Conservation (phyloP, 2,329 filamentous ascomycete species). For the Ceratocystis huliohia region DNA sequence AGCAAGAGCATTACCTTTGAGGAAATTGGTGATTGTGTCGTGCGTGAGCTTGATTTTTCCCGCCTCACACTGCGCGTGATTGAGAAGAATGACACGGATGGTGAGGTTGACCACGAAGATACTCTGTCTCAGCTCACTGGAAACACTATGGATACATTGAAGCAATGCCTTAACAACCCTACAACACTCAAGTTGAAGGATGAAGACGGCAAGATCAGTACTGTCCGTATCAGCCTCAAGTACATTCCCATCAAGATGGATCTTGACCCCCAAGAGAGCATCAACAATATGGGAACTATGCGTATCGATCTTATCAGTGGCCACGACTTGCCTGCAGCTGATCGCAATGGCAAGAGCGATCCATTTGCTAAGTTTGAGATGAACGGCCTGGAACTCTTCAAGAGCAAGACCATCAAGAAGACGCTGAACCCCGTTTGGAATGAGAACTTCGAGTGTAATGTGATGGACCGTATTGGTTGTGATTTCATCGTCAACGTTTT, state of each 20-base stretch:
- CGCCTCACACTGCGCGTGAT: conserved; percentile 78
- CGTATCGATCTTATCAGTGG: conserved; percentile 88
- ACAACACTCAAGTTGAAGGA: conserved; percentile 70
- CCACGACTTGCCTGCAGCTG: conserved; percentile 75
- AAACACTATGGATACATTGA: conserved; percentile 73
- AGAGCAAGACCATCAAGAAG: conserved; percentile 94
- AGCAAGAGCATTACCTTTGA: conserved; percentile 61
- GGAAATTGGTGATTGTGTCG: conserved; percentile 89
- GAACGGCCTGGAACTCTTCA: conserved; percentile 80
- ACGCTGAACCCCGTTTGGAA: conserved; percentile 92
- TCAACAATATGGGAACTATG: conserved; percentile 96
- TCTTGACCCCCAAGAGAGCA: conserved; percentile 86
- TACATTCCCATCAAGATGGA: conserved; percentile 91
- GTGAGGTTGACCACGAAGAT: conserved; percentile 57
- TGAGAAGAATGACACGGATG: conserved; percentile 63
- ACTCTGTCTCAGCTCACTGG: conserved; percentile 72
- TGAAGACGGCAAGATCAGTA: conserved; percentile 61
- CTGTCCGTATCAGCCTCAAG: conserved; percentile 81
- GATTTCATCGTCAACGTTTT: conserved; percentile 74
- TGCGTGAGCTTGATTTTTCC: conserved; percentile 94
- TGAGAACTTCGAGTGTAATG: conserved; percentile 75
- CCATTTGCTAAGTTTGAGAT: conserved; percentile 92
- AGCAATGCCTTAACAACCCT: conserved; percentile 83
- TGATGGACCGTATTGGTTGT: conserved; percentile 73
- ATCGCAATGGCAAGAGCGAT: conserved; percentile 93